A percentile compares a stretch with the other conserved stretches of the same genome.
These are phyloP conservation scores for Neurospora sp. DNA, from an alignment of 495 filamentous ascomycete species.

Conservation along the genomic window DNA sequence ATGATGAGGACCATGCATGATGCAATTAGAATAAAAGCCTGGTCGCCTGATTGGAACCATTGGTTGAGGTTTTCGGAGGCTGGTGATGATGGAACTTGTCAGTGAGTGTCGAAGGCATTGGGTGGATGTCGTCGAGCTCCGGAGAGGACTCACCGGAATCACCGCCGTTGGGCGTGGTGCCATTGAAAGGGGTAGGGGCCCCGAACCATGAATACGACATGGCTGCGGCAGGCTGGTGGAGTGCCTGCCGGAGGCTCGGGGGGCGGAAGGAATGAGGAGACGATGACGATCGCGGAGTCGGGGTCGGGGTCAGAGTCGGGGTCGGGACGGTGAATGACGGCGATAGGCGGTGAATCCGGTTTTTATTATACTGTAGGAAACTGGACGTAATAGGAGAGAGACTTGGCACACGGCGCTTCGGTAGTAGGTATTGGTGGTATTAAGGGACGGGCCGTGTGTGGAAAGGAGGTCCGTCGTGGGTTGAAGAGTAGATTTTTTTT, in stretches of 20 bases:
- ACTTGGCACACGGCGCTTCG: background rate
- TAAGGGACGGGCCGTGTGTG: background rate
- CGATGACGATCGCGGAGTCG: background rate
- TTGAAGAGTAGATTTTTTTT: background rate
- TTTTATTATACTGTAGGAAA: background rate
- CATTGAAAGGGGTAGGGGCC: conserved; percentile 62
- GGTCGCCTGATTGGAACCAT: conserved; percentile 56
- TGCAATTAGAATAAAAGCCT: conserved; percentile 82
- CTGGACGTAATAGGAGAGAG: background rate
- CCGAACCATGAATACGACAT: conserved; percentile 82
- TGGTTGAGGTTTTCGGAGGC: conserved; percentile 75
- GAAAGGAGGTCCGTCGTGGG: background rate
- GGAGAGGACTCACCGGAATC: conserved; percentile 62
- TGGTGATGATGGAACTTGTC: conserved; percentile 23
- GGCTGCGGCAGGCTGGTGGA: conserved; percentile 8
- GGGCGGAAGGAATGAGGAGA: background rate
- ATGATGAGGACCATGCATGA: conserved; percentile 95
- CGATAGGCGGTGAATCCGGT: background rate
- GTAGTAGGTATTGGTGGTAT: background rate
- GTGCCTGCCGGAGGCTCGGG: background rate
- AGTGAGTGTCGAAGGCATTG: conserved; percentile 15
- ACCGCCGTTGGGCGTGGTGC: conserved; percentile 65
- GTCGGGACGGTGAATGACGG: background rate
- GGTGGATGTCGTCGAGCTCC: conserved; percentile 1
- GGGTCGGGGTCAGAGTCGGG: background rate